A percentile compares a stretch with the other conserved stretches of the same genome.
Conservation (phyloP, 441 rosid species). For the Lepidium campestre region DNA sequence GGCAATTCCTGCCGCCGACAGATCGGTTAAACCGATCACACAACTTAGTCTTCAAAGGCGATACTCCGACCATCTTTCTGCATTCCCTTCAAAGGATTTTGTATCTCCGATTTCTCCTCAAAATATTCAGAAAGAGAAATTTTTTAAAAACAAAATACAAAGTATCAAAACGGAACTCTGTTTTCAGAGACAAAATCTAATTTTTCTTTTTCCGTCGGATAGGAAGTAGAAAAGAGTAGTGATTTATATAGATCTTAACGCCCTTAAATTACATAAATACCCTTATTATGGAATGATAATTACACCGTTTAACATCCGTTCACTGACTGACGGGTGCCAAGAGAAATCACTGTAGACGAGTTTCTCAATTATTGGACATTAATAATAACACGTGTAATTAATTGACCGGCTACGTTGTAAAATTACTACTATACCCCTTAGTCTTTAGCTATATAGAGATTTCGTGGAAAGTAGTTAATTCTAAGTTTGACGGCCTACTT, state of each 20-base stretch:
- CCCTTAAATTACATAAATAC: neutral
- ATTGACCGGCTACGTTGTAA: neutral
- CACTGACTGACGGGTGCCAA: slow-evolving; percentile 12
- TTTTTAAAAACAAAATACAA: neutral
- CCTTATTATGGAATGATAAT: slow-evolving; percentile 16
- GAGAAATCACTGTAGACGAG: neutral
- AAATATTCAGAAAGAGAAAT: neutral
- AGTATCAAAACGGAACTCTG: neutral
- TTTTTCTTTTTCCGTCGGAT: neutral
- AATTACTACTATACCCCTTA: neutral
- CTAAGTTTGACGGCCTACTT: slow-evolving; percentile 7
- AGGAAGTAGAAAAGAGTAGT: neutral
- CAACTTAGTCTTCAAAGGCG: slow-evolving; percentile 54
- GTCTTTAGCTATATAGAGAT: neutral
- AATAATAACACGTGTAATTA: slow-evolving; percentile 12
- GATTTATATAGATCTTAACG: slow-evolving; percentile 21
- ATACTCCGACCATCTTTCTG: slow-evolving; percentile 67
- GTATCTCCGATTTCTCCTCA: neutral
- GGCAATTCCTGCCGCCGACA: slow-evolving; percentile 78
- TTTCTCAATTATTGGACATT: neutral
- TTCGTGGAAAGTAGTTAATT: neutral
- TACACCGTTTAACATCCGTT: neutral
- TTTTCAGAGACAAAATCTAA: neutral
- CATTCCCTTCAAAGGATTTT: slow-evolving; percentile 55
- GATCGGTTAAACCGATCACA: slow-evolving; percentile 45